Conservation (phyloP, 768 basidiomycete species). For the Boletus rex-veris region DNA sequence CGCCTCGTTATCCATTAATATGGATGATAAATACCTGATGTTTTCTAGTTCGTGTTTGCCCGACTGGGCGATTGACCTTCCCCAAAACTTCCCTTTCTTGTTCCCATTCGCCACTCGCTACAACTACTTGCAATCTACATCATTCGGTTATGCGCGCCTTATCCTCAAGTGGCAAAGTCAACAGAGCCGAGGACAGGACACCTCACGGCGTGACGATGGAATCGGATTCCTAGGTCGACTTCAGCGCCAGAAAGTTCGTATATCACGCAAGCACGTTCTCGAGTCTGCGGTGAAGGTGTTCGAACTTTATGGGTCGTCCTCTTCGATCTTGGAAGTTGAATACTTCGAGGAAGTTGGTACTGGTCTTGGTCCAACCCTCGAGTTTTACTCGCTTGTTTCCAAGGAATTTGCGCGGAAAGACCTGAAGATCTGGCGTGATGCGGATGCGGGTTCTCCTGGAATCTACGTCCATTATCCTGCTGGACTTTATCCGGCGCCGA, state of each 20-base stretch:
- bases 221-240: conserved; percentile 90
- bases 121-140: conserved; percentile 95
- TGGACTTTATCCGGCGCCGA: conserved; percentile 88
- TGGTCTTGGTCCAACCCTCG: conserved; percentile 93
- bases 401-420: conserved; percentile 90
- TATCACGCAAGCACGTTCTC: conserved; percentile 89
- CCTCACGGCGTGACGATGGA: conserved; percentile 80
- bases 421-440: conserved; percentile 89
- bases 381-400: conserved; percentile 97
- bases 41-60: conserved; percentile 81
- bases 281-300: conserved; percentile 97
- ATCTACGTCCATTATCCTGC: conserved; percentile 78
- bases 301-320: conserved; percentile 92
- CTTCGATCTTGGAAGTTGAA: conserved; percentile 93
- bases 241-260: conserved; percentile 94
- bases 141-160: conserved; percentile 94
- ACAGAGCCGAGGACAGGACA: conserved; percentile 74
- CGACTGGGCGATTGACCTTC: conserved; percentile 95
- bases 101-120: conserved; percentile 99
- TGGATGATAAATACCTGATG: not conserved
- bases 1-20: conserved; percentile 36
- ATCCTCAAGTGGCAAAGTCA: conserved; percentile 95
- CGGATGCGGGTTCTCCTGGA: conserved; percentile 58
- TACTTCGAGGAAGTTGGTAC: conserved; percentile 99
- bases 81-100: conserved; percentile 95